These are phyloP conservation scores for Pythium monospermum DNA, from an alignment of 352 stramenopile genomes.

Conservation along the genomic window DNA sequence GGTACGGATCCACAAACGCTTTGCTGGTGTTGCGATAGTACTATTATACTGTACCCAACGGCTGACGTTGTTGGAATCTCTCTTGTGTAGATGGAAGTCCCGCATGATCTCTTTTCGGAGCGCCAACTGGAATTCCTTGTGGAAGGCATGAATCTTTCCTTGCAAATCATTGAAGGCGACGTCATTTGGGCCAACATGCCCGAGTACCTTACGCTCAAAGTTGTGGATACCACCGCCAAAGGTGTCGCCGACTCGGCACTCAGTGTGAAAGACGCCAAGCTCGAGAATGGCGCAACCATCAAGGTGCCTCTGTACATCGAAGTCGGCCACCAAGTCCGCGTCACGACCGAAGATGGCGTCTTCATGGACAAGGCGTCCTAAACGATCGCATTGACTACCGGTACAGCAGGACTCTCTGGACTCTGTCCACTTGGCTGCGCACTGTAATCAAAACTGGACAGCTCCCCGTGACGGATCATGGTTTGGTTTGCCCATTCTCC, in stretches of 20 bases:
- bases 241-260: conserved; percentile 67
- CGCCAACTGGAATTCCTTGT: conserved; percentile 74
- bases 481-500: no score
- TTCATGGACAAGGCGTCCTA: conserved; percentile 74
- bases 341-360: conserved; percentile 65
- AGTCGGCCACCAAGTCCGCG: conserved; percentile 65
- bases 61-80: not conserved
- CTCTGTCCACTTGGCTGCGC: no score
- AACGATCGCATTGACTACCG: no score
- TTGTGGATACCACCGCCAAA: conserved; percentile 79
- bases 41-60: no score
- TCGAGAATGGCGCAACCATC: conserved; percentile 72
- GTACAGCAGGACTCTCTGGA: no score
- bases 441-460: no score
- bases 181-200: conserved; percentile 86
- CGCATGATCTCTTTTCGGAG: conserved; percentile 58
- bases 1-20: conserved; percentile 37
- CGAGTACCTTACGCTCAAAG: conserved; percentile 66
- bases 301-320: conserved; percentile 85
- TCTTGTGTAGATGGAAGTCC: conserved; percentile 57
- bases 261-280: conserved; percentile 78
- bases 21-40: no score
- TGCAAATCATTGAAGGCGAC: conserved; percentile 83
- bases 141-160: conserved; percentile 72
- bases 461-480: no score